These are phyloP conservation scores for Nakazawaea holstii DNA, from an alignment of 805 yeast species.

Conservation along the genomic window DNA sequence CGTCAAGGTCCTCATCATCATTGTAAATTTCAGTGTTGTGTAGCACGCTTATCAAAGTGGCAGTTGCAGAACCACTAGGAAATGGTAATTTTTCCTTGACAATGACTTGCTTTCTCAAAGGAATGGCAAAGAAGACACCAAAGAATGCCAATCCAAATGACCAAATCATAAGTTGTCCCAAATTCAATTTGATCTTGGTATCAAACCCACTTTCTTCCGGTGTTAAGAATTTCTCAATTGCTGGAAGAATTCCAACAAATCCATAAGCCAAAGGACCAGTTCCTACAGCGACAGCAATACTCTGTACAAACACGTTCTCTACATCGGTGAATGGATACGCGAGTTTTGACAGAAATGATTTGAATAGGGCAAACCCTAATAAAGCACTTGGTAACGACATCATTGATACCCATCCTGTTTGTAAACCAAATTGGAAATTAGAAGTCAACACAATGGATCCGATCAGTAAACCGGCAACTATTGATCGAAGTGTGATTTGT, in stretches of 20 bases:
- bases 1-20: conserved; percentile 18
- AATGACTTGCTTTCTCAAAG: conserved; percentile 80
- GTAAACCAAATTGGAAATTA: conserved; percentile 93
- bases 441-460: conserved; percentile 85
- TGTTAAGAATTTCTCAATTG: conserved; percentile 83
- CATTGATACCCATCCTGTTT: conserved; percentile 99
- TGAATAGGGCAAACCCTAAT: conserved; percentile 80
- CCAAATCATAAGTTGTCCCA: conserved; percentile 69
- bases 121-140: conserved; percentile 94
- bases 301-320: conserved; percentile 90
- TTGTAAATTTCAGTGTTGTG: conserved; percentile 59
- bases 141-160: conserved; percentile 83
- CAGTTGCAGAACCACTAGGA: conserved; percentile 96
- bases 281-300: conserved; percentile 94
- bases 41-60: conserved; percentile 82
- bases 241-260: conserved; percentile 92
- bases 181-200: conserved; percentile 27
- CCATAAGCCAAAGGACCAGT: conserved; percentile 97
- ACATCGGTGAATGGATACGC: conserved; percentile 66
- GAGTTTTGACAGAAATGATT: conserved; percentile 35
- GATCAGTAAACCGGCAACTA: conserved; percentile 71
- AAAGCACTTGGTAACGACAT: conserved; percentile 95
- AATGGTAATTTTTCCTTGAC: conserved; percentile 84
- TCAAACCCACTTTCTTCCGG: conserved; percentile 69
- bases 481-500: conserved; percentile 71